phyloP scores from a whole-genome alignment of 305 asterid species.

The Solanum hybrid region DNA sequence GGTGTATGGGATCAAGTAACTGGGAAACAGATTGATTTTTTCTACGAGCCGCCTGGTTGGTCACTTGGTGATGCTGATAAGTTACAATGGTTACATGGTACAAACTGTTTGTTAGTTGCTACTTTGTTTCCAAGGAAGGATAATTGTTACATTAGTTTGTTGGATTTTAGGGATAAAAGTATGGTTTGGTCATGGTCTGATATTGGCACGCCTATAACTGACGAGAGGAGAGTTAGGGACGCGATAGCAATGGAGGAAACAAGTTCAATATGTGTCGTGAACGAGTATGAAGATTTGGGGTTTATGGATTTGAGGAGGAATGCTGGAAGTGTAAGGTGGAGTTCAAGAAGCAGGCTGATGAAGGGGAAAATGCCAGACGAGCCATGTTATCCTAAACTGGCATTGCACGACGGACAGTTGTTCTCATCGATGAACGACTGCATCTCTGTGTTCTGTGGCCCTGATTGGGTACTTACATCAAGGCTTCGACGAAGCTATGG shows the following conservation, averaged over 20 bases:
- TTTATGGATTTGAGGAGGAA: conserved; percentile 72
- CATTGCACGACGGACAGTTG: conserved; percentile 63
- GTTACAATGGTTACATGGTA: conserved; percentile 65
- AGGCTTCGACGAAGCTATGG: conserved; percentile 58
- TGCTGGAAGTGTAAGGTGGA: conserved; percentile 61
- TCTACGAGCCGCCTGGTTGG: conserved; percentile 79
- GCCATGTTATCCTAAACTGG: conserved; percentile 76
- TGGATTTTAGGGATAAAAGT: conserved; percentile 69
- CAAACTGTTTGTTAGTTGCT: conserved; percentile 75
- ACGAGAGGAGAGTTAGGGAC: conserved; percentile 78
- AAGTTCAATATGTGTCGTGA: conserved; percentile 64
- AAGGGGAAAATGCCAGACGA: conserved; percentile 85
- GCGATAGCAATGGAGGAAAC: conserved; percentile 80
- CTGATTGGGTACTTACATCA: conserved; percentile 70
- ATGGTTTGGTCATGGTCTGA: conserved; percentile 95
- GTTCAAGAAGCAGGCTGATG: conserved; percentile 80
- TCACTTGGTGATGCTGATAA: conserved; percentile 88
- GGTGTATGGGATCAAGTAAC: conserved; percentile 87
- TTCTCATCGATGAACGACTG: conserved; percentile 80
- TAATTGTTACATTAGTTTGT: conserved; percentile 71
- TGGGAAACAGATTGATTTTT: conserved; percentile 72
- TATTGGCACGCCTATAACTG: conserved; percentile 31
- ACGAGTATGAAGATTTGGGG: conserved; percentile 85
- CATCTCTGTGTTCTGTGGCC: conserved; percentile 70
- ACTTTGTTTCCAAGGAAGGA: conserved; percentile 84